A percentile compares a stretch with the other conserved stretches of the same genome.
These are phyloP conservation scores for Fallopia convolvulus DNA, from an alignment of 148 eudicot species.

Conservation along the genomic window DNA sequence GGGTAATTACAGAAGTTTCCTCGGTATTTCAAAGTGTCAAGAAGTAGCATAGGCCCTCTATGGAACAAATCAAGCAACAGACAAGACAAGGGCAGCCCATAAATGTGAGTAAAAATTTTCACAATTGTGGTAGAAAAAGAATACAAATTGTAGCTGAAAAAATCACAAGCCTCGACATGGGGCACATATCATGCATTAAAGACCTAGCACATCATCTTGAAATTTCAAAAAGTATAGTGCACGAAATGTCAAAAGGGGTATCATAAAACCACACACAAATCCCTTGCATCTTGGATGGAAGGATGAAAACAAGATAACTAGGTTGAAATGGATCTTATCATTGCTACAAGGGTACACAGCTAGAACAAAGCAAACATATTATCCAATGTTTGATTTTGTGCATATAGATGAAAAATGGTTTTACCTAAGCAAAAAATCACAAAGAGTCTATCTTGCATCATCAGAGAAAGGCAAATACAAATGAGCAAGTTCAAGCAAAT, in stretches of 20 bases:
- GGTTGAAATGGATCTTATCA: background rate
- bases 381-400: background rate
- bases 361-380: background rate
- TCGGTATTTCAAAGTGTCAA: no score
- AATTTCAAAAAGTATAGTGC: background rate
- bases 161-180: no score
- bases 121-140: no score
- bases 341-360: background rate
- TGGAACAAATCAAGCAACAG: no score
- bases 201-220: background rate
- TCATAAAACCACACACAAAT: background rate
- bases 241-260: background rate
- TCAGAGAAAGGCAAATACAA: background rate
- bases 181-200: background rate
- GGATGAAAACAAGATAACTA: no score
- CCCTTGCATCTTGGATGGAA: background rate
- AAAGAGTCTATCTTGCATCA: background rate
- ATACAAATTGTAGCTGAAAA: no score
- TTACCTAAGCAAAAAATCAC: background rate
- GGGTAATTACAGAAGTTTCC: no score
- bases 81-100: no score
- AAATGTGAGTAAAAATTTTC: no score
- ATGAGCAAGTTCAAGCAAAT: no score
- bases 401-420: background rate
- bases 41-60: no score